Base-by-base conservation (phyloP, 805 yeast genomes). In the Grigorovia transvaalensis region DNA sequence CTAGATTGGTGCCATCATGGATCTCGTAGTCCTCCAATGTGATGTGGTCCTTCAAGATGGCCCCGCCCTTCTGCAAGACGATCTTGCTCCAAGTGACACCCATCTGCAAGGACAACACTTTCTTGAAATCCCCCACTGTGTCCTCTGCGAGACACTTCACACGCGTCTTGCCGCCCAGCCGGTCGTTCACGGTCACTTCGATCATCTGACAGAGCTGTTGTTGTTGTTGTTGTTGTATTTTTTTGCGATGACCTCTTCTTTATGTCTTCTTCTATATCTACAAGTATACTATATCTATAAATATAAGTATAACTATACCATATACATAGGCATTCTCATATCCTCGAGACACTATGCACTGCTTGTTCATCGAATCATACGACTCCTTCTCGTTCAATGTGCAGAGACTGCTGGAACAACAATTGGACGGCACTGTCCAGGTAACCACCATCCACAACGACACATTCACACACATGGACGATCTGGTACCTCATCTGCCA, bases 341-440 rank as follows among this genome's bases (percentile, higher is more conserved):
- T 6, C 27, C 27, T 4, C 6, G 27, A 23, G 27, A 23, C 27
- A 23, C 6, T 3, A 23, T 23, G 20, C 54, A 61, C 48, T 62
- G 65, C 12, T 58, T 68, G 20, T 68, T 66, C 53, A 78, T 93
- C 13, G 99, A 93, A 67, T 90, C 97, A 2, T 90, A 93, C 65
- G 99, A 93, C 67, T 91, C 98, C 2, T 93, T 91, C 74, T 85
- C 96, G 4, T 86, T 79, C 69, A 93, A 93, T 64, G 75, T 93
- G 48, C 77, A 78, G 42, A 74, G 77, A 48, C 75, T 91, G 19
- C 67, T 90, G 23, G 77, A 76, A 55, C 65, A 67, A 17, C 75
- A 84, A 13, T 48, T 53, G 11, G 41, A 51, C 23, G 57, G 51
- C 8, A 50, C 48, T 8, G 57, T 64, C 17, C 61, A 59, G 20